phyloP scores from a whole-genome alignment of 768 basidiomycete genomes.

The Mycena kentingensis region DNA sequence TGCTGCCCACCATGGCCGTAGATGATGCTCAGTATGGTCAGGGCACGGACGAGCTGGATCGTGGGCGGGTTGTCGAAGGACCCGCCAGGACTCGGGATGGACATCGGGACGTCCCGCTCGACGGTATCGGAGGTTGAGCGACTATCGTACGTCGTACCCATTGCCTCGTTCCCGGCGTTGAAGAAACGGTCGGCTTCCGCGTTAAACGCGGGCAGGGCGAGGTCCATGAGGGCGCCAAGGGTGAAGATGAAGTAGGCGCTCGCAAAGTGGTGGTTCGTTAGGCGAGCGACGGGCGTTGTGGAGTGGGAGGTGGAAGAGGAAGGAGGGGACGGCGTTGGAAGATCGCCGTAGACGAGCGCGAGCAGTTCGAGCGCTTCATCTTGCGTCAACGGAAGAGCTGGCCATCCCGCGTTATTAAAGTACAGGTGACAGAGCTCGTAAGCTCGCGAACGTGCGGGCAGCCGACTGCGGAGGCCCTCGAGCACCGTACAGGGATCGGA shows the following conservation, averaged over 20 bases:
- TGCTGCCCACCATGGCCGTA: background rate
- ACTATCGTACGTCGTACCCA: background rate
- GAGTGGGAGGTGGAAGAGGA: no score
- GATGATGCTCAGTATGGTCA: background rate
- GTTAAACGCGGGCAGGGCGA: background rate
- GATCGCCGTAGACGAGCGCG: background rate
- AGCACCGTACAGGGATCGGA: no score
- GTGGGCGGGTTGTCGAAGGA: background rate
- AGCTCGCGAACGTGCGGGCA: background rate
- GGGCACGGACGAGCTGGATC: background rate
- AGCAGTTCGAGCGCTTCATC: background rate
- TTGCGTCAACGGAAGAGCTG: background rate
- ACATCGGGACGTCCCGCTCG: no score
- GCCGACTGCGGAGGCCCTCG: background rate
- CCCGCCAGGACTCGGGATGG: no score
- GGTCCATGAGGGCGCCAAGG: background rate
- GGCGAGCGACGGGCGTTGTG: no score
- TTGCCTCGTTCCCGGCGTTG: background rate
- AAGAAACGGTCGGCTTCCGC: background rate
- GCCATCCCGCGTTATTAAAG: background rate
- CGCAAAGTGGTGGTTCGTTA: background rate
- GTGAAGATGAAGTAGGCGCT: background rate
- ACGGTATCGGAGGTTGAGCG: background rate
- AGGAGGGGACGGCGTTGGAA: background rate
- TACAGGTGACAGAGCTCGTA: background rate